Base-by-base conservation (phyloP, 805 yeast genomes). In the Candida maltosa region DNA sequence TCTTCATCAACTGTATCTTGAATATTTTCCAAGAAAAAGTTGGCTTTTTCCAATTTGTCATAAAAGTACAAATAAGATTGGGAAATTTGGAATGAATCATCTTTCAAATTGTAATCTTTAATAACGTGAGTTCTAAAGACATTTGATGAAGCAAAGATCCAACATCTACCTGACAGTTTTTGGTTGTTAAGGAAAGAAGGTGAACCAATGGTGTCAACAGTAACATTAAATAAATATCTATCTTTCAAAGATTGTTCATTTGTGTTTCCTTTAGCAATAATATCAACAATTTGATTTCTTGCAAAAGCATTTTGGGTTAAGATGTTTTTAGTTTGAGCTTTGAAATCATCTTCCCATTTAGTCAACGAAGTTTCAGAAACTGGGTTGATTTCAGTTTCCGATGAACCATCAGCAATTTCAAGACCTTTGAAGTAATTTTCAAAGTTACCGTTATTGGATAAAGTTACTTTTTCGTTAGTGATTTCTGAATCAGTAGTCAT, bases 81-180 rank as follows among this genome's bases (percentile, higher is more conserved):
- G 25, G 93, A 82, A 34, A 87, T 60, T 60, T 83, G 88, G 55
- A 84, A 78, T 46, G 72, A 74, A 26, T 60, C 65, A 9, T 55
- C 56, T 35, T 53, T 51, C 48, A 87, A 58, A 50, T 80, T 77
- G 57, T 80, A 73, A 51, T 73, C 73, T 47, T 72, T 66, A 59
- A 80, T 77, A 27, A 84, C 74, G 35, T 70, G 71, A 34, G 81
- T 56, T 48, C 95, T 73, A 50, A 86, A 63, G 38, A 83, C 72
- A 48, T 87, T 87, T 35, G 86, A 76, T 1, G 91, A 75, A 8
- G 95, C 95, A 58, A 87, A 87, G 41, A 87, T 70, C 95, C 95
- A 87, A 60, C 96, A 87, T 49, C 95, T 67, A 20, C 95, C 96
- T 16, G 87, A 76, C 8, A 76, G 57, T 48, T 75, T 74, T 65